These are phyloP conservation scores for Coprinopsis strossmayeri DNA, from an alignment of 768 basidiomycete species.

Conservation along the genomic window DNA sequence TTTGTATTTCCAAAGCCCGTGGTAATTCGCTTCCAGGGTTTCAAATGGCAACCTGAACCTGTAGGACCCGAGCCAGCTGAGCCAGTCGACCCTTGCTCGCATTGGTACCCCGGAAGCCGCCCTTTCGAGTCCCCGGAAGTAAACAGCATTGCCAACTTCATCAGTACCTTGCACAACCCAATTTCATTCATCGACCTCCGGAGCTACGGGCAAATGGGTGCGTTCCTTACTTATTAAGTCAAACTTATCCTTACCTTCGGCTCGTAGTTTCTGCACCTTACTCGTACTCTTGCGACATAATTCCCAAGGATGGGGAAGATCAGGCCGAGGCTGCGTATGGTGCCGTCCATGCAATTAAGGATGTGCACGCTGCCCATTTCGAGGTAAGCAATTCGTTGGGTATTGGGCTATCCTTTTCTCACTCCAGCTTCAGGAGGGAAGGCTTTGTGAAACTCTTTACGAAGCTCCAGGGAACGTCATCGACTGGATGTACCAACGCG, in stretches of 20 bases:
- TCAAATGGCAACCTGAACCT: slow-evolving; percentile 52
- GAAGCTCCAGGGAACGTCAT: slow-evolving; percentile 29
- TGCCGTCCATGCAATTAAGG: slow-evolving; percentile 49
- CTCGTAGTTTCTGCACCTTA: slow-evolving; percentile 70
- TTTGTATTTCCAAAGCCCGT: slow-evolving; percentile 1
- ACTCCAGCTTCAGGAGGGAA: too few relatives aligned
- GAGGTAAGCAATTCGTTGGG: slow-evolving; percentile 35
- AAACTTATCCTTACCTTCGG: background rate
- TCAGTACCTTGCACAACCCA: slow-evolving; percentile 45
- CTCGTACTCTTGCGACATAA: slow-evolving; percentile 58
- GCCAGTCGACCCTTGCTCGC: slow-evolving; percentile 54
- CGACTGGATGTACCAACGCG: slow-evolving; percentile 30
- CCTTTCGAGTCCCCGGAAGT: slow-evolving; percentile 76
- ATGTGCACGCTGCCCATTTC: slow-evolving; percentile 50
- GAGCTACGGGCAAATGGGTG: slow-evolving; percentile 80
- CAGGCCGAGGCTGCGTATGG: slow-evolving; percentile 67
- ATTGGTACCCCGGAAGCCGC: slow-evolving; percentile 69
- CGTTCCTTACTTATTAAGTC: slow-evolving; percentile 19
- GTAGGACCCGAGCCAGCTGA: slow-evolving; percentile 17
- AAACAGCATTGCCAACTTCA: slow-evolving; percentile 65
- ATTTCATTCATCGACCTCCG: slow-evolving; percentile 69
- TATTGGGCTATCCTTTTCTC: too few relatives aligned
- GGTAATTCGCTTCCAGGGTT: slow-evolving; percentile 50
- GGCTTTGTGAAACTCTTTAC: slow-evolving; percentile 25
- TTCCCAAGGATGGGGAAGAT: slow-evolving; percentile 69